Evolutionary conservation across 768 basidiomycete genomes (phyloP), one percentile per base, ranked within the genome.

Genomic region (Pleurotus tuber-regium): DNA sequence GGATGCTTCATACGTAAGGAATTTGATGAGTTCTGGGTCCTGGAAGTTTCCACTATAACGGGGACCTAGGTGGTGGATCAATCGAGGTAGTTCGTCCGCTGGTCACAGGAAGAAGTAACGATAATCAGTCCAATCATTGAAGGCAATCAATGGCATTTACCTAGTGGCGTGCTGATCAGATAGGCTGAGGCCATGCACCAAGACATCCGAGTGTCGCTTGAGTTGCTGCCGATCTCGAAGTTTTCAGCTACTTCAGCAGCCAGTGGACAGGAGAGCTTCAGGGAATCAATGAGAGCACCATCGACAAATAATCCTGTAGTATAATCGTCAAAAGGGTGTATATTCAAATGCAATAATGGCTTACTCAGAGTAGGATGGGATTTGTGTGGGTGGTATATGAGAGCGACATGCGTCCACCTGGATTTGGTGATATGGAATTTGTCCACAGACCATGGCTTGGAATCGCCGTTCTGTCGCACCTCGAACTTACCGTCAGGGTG

Each of bases 1-100:
- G 4, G 86, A 82, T 0, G 88, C 87, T 57, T 91, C 87, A 63
- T 93, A 94, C 0, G 91, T 94, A 42, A 93, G 69, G 63, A 92
- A 92, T 39, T 79, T 84, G 56, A 83, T 71, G 29, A 92, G 75
- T 2, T 77, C 63, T 7, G 74, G 76, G 42, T 90, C 87, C 62
- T 91, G 90, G 64, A 92, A 90, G 38, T 82, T 83, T 18, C 82
- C 84, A 1, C 74, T 72, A 54, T 93, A 93, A 38, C 85, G 79
- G 7, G 91, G 91, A 3, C 90, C 87, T 9, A 94, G 79, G 58
- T 91, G 87, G 60, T 92, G 86, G 29, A 91, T 77, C 39, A 93
- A 76, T 12, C 87, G 78, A 4, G 84, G 82, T 4, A 90, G 63
- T 53, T 89, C 87, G 47, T 91, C 84, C 12, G 73, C 88, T 88